phyloP scores from a whole-genome alignment of 2,329 filamentous ascomycete genomes.

The Calonectria fujianensis region DNA sequence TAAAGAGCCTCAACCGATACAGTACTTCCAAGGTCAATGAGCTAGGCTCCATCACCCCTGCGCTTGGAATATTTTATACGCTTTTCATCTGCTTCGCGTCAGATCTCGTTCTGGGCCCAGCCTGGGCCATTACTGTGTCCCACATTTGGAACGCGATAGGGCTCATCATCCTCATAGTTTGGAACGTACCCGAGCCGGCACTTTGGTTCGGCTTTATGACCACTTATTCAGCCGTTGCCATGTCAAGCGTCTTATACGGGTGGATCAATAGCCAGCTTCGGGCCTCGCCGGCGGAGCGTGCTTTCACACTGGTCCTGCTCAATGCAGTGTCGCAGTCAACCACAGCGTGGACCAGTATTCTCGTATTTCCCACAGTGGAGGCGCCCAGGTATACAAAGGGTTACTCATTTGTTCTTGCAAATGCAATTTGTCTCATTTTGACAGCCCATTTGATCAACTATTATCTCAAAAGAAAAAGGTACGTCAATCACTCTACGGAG shows the following conservation, averaged over 20 bases:
- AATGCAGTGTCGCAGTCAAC: slow-evolving; percentile 72
- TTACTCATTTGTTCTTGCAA: slow-evolving; percentile 48
- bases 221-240: slow-evolving; percentile 68
- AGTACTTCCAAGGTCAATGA: slow-evolving; percentile 69
- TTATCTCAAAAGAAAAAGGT: slow-evolving; percentile 6
- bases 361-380: slow-evolving; percentile 69
- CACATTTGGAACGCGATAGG: slow-evolving; percentile 71
- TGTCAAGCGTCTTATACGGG: slow-evolving; percentile 73
- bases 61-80: slow-evolving; percentile 74
- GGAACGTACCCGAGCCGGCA: slow-evolving; percentile 71
- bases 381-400: slow-evolving; percentile 65
- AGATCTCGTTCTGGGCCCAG: slow-evolving; percentile 71
- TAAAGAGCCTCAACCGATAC: slow-evolving; percentile 73
- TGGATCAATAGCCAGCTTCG: slow-evolving; percentile 72
- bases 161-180: slow-evolving; percentile 71
- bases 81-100: slow-evolving; percentile 73
- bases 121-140: slow-evolving; percentile 73
- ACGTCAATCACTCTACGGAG: neutral
- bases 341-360: slow-evolving; percentile 73
- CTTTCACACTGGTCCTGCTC: slow-evolving; percentile 70
- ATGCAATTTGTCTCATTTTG: slow-evolving; percentile 6
- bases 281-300: slow-evolving; percentile 66
- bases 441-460: slow-evolving; percentile 15
- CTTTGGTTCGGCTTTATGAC: slow-evolving; percentile 62
- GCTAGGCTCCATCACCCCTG: slow-evolving; percentile 71